phyloP scores from a whole-genome alignment of 768 basidiomycete genomes.

The Collybia sordida region DNA sequence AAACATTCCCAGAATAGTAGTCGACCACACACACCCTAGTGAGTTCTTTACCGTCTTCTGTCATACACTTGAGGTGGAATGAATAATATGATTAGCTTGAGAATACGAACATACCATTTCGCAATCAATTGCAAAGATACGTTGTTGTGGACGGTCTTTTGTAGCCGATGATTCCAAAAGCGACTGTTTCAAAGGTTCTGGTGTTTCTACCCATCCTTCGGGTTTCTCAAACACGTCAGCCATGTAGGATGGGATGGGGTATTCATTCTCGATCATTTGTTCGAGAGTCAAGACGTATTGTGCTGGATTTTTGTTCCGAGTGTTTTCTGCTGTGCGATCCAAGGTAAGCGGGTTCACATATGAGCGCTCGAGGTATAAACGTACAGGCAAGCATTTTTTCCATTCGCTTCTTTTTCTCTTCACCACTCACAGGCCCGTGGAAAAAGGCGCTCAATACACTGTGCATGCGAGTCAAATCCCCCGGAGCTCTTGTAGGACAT shows the following conservation, averaged over 20 bases:
- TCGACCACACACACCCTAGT: slow-evolving; percentile 86
- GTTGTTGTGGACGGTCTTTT: slow-evolving; percentile 32
- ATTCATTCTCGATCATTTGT: slow-evolving; percentile 95
- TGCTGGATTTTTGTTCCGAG: slow-evolving; percentile 61
- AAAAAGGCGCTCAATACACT: slow-evolving; percentile 84
- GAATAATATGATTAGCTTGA: not conserved
- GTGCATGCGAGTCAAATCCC: slow-evolving; percentile 83
- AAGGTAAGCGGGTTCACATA: slow-evolving; percentile 3
- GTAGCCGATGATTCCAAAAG: slow-evolving; percentile 24
- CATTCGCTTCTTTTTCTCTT: slow-evolving; percentile 74
- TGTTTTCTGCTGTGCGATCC: slow-evolving; percentile 49
- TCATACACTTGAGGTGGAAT: slow-evolving; percentile 61
- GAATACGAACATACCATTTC: slow-evolving; percentile 75
- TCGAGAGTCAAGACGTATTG: slow-evolving; percentile 75
- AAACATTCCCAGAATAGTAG: slow-evolving; percentile 61
- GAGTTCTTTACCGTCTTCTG: slow-evolving; percentile 87
- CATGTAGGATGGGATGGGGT: slow-evolving; percentile 85
- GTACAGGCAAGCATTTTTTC: slow-evolving; percentile 37
- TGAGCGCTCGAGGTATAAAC: slow-evolving; percentile 6
- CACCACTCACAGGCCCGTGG: slow-evolving; percentile 72
- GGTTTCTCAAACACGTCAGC: slow-evolving; percentile 66
- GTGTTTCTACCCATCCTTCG: slow-evolving; percentile 82
- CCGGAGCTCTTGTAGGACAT: slow-evolving; percentile 90
- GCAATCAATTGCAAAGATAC: slow-evolving; percentile 88
- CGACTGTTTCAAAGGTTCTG: slow-evolving; percentile 37